Evolutionary conservation across 441 rosid species (phyloP).

Genomic region (Erodium moschatum): DNA sequence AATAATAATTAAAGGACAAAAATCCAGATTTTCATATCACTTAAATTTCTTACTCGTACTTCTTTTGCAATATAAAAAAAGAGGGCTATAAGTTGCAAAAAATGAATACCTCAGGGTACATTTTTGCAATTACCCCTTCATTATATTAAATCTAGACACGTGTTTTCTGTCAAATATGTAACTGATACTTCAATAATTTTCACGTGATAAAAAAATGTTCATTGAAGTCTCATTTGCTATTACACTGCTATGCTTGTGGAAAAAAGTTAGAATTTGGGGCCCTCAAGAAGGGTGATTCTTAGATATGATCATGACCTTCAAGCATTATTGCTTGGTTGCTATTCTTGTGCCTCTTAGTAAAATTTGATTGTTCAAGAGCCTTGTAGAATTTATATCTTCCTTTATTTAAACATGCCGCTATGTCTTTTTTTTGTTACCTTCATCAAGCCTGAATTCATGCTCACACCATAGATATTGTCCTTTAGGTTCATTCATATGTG

Average conservation of each 20-base stretch:
- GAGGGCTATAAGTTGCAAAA: too few species aligned
- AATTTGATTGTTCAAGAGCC: background rate
- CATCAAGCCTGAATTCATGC: background rate
- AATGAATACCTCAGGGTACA: too few species aligned
- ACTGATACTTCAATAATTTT: background rate
- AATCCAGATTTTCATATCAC: too few species aligned
- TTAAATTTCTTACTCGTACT: too few species aligned
- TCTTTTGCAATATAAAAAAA: too few species aligned
- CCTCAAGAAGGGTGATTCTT: background rate
- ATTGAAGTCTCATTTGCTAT: background rate
- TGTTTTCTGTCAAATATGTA: conserved; percentile 5
- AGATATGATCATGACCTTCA: conserved; percentile 7
- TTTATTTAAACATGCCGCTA: background rate
- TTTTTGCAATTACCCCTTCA: too few species aligned
- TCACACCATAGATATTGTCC: background rate
- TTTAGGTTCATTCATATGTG: background rate
- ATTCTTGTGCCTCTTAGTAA: background rate
- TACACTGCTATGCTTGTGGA: background rate
- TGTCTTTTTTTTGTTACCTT: background rate
- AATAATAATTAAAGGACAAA: too few species aligned
- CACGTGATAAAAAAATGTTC: background rate
- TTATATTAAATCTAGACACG: background rate
- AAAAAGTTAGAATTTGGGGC: background rate
- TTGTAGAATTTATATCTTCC: background rate
- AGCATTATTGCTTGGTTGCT: background rate